Percentiles rank a stretch among this genome's conserved stretches.
Evolutionary conservation across 163 green algal species (phyloP).

Genomic region (Chloroidium sp.): DNA sequence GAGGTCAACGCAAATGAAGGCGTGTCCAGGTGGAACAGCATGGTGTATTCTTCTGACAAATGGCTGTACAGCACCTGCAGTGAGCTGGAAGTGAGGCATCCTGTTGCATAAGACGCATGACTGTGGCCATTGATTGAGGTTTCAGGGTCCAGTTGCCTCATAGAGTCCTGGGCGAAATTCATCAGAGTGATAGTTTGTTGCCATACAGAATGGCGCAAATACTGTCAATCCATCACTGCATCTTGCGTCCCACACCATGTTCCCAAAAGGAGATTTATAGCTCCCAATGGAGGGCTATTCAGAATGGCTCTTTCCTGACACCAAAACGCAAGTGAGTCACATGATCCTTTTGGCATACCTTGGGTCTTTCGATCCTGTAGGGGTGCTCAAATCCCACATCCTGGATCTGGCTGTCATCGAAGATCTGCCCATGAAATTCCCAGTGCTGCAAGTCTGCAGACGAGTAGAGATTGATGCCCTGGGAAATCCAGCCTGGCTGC

Average conservation of each 20-base stretch:
- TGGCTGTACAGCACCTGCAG: constrained; percentile 10
- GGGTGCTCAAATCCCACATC: background rate
- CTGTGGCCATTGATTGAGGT: background rate
- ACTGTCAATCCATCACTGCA: background rate
- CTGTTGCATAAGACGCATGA: background rate
- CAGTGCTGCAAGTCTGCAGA: constrained; percentile 8
- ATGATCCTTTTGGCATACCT: constrained; percentile 2
- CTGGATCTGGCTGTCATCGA: constrained; percentile 5
- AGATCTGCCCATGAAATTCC: constrained; percentile 8
- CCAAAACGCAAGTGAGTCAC: no score
- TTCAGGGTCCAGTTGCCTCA: no score
- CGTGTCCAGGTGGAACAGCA: constrained; percentile 17
- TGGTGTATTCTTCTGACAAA: constrained; percentile 3
- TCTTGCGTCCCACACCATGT: no score
- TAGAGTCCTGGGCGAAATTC: no score
- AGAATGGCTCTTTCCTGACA: no score
- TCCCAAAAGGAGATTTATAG: no score
- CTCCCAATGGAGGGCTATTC: no score
- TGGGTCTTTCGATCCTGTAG: constrained; percentile 16
- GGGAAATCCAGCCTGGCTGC: constrained; percentile 2
- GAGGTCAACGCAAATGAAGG: constrained; percentile 2
- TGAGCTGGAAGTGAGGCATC: background rate
- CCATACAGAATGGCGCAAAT: no score
- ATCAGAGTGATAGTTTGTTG: no score
- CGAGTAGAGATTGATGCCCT: constrained; percentile 12